Evolutionary conservation across 441 rosid species (phyloP), one percentile per base, ranked within the genome.

Genomic region (Adansonia rubrostipa): DNA sequence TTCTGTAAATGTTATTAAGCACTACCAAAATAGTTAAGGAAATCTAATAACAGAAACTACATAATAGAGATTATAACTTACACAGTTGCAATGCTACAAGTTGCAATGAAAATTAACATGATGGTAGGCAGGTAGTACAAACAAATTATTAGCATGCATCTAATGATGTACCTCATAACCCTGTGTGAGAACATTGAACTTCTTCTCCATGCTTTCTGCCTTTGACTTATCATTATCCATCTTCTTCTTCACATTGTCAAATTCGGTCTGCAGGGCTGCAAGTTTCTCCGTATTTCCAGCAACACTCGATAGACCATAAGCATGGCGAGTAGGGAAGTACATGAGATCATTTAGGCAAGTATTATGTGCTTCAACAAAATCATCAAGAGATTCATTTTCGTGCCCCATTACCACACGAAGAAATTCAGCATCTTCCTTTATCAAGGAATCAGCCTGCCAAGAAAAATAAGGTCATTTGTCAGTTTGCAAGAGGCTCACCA

Each of bases 261-360:
- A 90, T 80, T 96, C 98, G 79, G 85, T 85, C 81, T 92, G 95
- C 79, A 92, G 85, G 9, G 98, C 97, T 47, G 95, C 88, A 71
- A 96, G 88, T 89, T 96, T 96, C 82, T 96, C 99, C 54, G 86
- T 83, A 77, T 87, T 92, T 80, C 87, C 96, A 75, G 98, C 99
- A 80, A 96, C 98, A 88, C 98, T 96, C 15, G 98, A 85, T 69
- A 91, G 95, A 80, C 95, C 98, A 69, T 87, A 93, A 40, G 98
- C 96, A 82, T 89, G 86, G 15, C 98, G 91, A 11, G 94, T 90
- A 63, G 99, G 99, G 84, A 94, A 93, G 88, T 91, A 96, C 97
- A 91, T 93, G 78, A 96, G 91, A 88, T 96, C 98, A 63, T 91
- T 96, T 75, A 96, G 76, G 77, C 97, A 96, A n/a, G 92, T 93